These are phyloP conservation scores for Citrullus colocynthis DNA, from an alignment of 306 rosid genomes.

Conservation along the genomic window DNA sequence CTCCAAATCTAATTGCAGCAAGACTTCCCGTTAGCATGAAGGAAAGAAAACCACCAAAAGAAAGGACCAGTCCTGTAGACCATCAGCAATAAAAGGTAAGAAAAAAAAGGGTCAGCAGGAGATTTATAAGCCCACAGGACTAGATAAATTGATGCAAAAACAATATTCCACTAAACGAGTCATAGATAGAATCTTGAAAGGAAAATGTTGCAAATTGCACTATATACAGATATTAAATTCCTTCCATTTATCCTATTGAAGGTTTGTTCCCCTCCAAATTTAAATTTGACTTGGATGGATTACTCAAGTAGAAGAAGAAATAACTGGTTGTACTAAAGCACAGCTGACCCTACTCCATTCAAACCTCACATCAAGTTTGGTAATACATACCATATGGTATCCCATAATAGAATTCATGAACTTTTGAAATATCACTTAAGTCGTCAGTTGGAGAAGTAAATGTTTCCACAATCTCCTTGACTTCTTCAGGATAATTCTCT, in stretches of 20 bases:
- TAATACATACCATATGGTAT: conserved; percentile 79
- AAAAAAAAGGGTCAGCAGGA: background rate
- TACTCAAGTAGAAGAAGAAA: background rate
- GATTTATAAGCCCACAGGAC: background rate
- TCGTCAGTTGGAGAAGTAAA: conserved; percentile 48
- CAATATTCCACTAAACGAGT: background rate
- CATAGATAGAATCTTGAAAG: background rate
- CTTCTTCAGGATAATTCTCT: conserved; percentile 61
- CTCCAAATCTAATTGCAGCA: conserved; percentile 80
- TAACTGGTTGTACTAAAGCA: background rate
- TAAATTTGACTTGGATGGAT: background rate
- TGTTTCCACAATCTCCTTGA: conserved; percentile 69
- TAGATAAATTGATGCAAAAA: background rate
- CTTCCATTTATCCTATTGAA: background rate
- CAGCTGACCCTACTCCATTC: background rate
- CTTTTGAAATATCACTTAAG: conserved; percentile 39
- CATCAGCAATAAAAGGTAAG: conserved; percentile 3
- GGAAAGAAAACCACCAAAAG: conserved; percentile 79
- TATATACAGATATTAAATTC: background rate
- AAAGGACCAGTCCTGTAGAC: conserved; percentile 66
- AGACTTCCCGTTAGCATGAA: conserved; percentile 77
- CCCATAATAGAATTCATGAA: conserved; percentile 76
- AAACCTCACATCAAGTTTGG: background rate
- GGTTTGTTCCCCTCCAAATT: background rate
- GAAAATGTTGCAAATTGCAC: background rate